Conservation (phyloP, 805 yeast genomes). For the Candida railenensis region DNA sequence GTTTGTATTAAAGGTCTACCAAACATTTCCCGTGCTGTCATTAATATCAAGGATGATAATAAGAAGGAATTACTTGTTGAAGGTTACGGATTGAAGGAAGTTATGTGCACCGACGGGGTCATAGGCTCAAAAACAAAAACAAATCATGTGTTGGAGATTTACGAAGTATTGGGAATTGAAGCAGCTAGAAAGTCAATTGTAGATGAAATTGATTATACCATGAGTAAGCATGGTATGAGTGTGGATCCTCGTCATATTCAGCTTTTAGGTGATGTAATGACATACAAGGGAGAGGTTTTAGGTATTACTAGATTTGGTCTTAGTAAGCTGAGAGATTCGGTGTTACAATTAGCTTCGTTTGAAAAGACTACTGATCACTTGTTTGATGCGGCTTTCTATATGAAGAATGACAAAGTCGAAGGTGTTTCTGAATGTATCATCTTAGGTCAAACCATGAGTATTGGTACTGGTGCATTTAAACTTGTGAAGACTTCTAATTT, state of each 20-base stretch:
- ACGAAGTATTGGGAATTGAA: constrained; percentile 90
- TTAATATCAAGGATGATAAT: constrained; percentile 83
- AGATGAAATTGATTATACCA: constrained; percentile 92
- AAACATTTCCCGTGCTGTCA: constrained; percentile 92
- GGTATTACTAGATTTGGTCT: constrained; percentile 98
- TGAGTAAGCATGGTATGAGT: constrained; percentile 99
- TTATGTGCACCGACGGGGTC: constrained; percentile 97
- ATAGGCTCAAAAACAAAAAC: constrained; percentile 84
- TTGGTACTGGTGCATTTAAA: constrained; percentile 97
- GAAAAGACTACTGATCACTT: constrained; percentile 98
- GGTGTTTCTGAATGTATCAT: constrained; percentile 98
- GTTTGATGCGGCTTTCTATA: constrained; percentile 96
- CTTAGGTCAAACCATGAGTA: constrained; percentile 94
- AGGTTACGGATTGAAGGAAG: constrained; percentile 95
- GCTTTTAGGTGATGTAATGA: constrained; percentile 96
- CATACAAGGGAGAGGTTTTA: constrained; percentile 95
- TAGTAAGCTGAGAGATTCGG: constrained; percentile 98
- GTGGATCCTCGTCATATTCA: constrained; percentile 99
- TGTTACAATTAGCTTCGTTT: constrained; percentile 92
- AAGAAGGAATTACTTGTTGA: constrained; percentile 91
- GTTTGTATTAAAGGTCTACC: constrained; percentile 93
- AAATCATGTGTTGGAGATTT: constrained; percentile 89
- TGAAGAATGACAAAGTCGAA: constrained; percentile 93
- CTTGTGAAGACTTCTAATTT: constrained; percentile 61
- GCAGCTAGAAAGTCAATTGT: constrained; percentile 95